Conservation (phyloP, 1,139 yeast genomes). For the Eremothecium gossypii region DNA sequence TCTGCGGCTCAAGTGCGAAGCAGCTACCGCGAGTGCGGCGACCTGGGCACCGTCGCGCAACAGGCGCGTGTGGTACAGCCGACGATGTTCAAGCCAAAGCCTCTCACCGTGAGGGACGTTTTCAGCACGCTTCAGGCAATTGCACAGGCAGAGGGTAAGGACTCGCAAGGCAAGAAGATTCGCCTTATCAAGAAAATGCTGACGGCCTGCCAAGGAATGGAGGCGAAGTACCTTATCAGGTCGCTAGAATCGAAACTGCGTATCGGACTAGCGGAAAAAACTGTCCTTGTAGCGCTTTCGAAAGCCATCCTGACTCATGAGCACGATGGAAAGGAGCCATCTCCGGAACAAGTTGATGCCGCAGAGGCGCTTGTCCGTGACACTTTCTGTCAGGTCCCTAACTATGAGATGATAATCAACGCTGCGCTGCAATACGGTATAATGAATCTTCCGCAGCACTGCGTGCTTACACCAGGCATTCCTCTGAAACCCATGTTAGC, state of each 20-base stretch:
- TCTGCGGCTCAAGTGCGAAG: constrained; percentile 57
- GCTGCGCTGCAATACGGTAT: constrained; percentile 64
- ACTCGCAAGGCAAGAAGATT: constrained; percentile 71
- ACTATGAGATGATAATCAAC: constrained; percentile 68
- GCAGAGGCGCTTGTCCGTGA: constrained; percentile 80
- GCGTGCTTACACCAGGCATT: constrained; percentile 79
- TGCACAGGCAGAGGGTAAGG: constrained; percentile 73
- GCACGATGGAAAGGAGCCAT: constrained; percentile 23
- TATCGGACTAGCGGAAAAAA: constrained; percentile 89
- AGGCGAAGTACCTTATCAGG: constrained; percentile 83
- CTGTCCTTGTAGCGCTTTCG: constrained; percentile 74
- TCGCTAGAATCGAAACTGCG: constrained; percentile 88
- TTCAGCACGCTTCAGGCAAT: constrained; percentile 67
- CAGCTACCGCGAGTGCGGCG: constrained; percentile 77
- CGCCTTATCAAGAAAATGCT: constrained; percentile 71
- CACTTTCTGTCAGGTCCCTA: constrained; percentile 86
- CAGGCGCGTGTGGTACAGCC: constrained; percentile 78
- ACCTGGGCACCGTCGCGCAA: constrained; percentile 82
- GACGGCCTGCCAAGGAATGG: constrained; percentile 79
- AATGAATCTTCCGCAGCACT: constrained; percentile 50
- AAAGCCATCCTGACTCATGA: constrained; percentile 72
- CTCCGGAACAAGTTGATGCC: constrained; percentile 34
- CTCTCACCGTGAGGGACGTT: constrained; percentile 64
- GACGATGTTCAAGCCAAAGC: constrained; percentile 86
- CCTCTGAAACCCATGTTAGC: constrained; percentile 98